phyloP scores from a whole-genome alignment of 2,329 filamentous ascomycete species.

The Fusarium circinatum region DNA sequence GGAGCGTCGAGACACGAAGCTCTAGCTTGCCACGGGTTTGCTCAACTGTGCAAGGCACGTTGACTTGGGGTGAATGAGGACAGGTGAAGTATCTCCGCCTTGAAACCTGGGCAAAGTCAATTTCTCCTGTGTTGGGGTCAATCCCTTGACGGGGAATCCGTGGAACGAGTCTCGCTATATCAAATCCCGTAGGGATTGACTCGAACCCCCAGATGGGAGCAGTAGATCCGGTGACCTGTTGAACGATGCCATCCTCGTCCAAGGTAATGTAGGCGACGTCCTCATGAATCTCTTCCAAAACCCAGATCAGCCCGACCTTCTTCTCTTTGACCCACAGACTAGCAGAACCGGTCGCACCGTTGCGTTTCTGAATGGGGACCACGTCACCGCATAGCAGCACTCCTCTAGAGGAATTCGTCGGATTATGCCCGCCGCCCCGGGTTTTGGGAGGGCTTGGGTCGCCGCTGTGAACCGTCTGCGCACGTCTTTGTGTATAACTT shows the following conservation, averaged over 20 bases:
- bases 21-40: constrained; percentile 75
- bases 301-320: constrained; percentile 92
- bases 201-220: constrained; percentile 87
- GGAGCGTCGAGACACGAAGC: constrained; percentile 90
- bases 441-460: constrained; percentile 66
- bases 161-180: constrained; percentile 82
- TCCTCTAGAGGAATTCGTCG: constrained; percentile 81
- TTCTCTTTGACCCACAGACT: constrained; percentile 99
- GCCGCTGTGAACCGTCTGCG: constrained; percentile 71
- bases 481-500: constrained; percentile 65
- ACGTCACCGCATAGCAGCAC: constrained; percentile 96
- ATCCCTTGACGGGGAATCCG: constrained; percentile 81
- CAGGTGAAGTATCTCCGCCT: constrained; percentile 86
- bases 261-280: constrained; percentile 83
- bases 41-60: constrained; percentile 85
- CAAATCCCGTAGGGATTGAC: constrained; percentile 72
- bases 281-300: constrained; percentile 96
- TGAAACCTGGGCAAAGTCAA: constrained; percentile 81
- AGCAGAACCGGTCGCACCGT: constrained; percentile 89
- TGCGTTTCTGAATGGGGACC: constrained; percentile 96
- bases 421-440: constrained; percentile 67
- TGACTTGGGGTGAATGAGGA: constrained; percentile 78
- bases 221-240: constrained; percentile 77
- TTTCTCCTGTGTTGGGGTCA: constrained; percentile 73
- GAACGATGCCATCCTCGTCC: constrained; percentile 80